phyloP scores from a whole-genome alignment of 495 filamentous ascomycete genomes.

The Penicillium manginii region DNA sequence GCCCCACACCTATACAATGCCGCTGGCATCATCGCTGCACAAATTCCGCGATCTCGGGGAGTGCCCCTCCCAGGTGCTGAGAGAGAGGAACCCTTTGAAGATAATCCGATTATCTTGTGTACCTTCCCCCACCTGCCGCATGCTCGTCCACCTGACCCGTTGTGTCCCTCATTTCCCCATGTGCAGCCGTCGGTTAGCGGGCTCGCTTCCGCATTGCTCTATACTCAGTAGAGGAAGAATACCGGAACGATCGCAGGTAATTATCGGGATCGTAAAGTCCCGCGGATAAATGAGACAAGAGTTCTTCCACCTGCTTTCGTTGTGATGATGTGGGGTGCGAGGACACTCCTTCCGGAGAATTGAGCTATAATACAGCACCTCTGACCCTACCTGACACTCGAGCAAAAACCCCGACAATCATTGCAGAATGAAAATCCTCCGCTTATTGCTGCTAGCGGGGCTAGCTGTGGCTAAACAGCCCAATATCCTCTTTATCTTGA shows the following conservation, averaged over 20 bases:
- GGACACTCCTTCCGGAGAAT: not conserved
- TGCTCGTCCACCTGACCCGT: constrained; percentile 7
- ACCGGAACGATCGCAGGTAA: constrained; percentile 10
- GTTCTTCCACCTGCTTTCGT: not conserved
- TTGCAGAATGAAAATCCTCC: constrained; percentile 12
- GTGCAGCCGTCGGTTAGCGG: constrained; percentile 10
- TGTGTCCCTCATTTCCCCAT: constrained; percentile 9
- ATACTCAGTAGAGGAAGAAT: constrained; percentile 12
- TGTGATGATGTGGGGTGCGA: constrained; percentile 1
- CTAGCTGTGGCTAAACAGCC: constrained; percentile 35
- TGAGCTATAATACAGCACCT: not conserved
- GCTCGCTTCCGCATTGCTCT: constrained; percentile 2
- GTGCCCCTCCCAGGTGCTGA: too few relatives aligned
- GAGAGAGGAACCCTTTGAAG: too few relatives aligned
- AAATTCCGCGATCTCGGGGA: constrained; percentile 13
- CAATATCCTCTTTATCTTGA: constrained; percentile 65
- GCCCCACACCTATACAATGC: constrained; percentile 18
- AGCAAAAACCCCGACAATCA: not conserved
- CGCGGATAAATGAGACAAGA: constrained; percentile 29
- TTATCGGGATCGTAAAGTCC: constrained; percentile 20
- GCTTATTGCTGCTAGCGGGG: constrained; percentile 8
- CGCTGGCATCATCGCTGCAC: constrained; percentile 15
- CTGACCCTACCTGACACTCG: not conserved
- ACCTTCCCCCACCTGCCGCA: constrained; percentile 3
- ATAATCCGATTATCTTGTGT: constrained; percentile 9